phyloP scores from a whole-genome alignment of 495 filamentous ascomycete genomes.

The Xanthoparmelia taractica region DNA sequence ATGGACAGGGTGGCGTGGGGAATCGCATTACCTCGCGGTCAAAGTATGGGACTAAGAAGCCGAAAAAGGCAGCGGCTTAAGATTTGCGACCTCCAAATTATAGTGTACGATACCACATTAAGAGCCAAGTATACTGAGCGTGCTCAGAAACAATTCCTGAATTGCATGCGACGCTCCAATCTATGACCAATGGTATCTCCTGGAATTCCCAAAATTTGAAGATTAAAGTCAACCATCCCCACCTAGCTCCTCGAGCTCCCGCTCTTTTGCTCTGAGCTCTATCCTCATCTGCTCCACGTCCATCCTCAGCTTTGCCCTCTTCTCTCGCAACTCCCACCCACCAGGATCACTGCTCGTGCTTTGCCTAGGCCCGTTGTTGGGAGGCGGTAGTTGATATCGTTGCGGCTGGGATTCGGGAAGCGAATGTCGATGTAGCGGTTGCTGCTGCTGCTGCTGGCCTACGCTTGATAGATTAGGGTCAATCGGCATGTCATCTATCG shows the following conservation, averaged over 20 bases:
- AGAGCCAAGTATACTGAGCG: not conserved
- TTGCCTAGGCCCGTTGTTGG: constrained; percentile 30
- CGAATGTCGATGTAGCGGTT: constrained; percentile 31
- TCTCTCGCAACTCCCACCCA: constrained; percentile 45
- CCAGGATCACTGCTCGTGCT: constrained; percentile 41
- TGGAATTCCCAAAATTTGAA: not conserved
- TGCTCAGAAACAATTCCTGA: not conserved
- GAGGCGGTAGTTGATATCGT: constrained; percentile 27
- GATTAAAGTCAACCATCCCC: constrained; percentile 9
- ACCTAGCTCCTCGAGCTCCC: constrained; percentile 63
- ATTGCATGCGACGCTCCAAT: constrained; percentile 4
- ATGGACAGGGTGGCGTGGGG: constrained; percentile 74
- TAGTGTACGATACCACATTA: not conserved
- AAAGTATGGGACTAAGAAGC: constrained; percentile 99
- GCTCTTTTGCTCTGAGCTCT: constrained; percentile 65
- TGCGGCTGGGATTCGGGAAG: constrained; percentile 28
- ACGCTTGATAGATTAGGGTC: constrained; percentile 41
- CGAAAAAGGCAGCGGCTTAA: constrained; percentile 47
- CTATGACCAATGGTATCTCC: constrained; percentile 11
- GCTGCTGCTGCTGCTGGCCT: constrained; percentile 30
- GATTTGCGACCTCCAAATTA: not conserved
- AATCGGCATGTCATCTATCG: constrained; percentile 40
- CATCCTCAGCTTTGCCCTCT: constrained; percentile 56
- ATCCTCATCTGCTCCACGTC: constrained; percentile 74
- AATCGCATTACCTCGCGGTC: constrained; percentile 75